Base-by-base conservation (phyloP, 179 eudicot species). In the Silene noctiflora region DNA sequence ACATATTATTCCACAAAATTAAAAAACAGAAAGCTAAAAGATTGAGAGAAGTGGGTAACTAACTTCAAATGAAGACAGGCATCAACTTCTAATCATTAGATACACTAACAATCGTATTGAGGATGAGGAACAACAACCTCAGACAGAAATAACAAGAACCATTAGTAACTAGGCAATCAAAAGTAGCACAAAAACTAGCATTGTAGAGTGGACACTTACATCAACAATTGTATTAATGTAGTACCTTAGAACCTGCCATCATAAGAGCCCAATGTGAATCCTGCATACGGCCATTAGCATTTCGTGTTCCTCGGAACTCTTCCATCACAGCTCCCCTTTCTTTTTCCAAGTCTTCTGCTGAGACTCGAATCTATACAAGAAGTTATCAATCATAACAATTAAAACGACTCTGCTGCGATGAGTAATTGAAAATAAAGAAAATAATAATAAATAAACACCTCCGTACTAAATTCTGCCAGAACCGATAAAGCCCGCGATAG, bases 281-380 rank as follows among this genome's bases (percentile, higher is more conserved):
- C 78, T 93, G 96, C 98, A 93, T 89, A 67, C 98, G 84, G 19
- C 98, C 98, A 80, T 76, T 87, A 55, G 98, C 98, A 85, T 93
- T 91, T 51, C 98, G 83, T 78, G 72, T 87, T 74, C 85, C 94
- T 81, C 98, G 86, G 71, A 87, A 91, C 87, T 93, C 95, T 79
- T 93, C 98, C 91, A 93, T 81, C 55, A 93, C 98, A 69, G 98
- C 98, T 46, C 98, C 98, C 81, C 98, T 93, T 86, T 93, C 98
- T 76, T 91, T 93, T 78, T 91, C 93, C 83, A 93, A 85, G 83
- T 93, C 98, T 82, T 85, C 89, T 20, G 78, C 76, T 80, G 98
- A 89, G 72, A 87, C 90, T 74, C 97, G 87, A 75, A 93, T 86
- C 98, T 93, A 80, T 77, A 79, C 46, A 19, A 61, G 39, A 19